A percentile compares a stretch with the other conserved stretches of the same genome.
Conservation (phyloP, 139 green algal genomes). For the Closterium sp. region DNA sequence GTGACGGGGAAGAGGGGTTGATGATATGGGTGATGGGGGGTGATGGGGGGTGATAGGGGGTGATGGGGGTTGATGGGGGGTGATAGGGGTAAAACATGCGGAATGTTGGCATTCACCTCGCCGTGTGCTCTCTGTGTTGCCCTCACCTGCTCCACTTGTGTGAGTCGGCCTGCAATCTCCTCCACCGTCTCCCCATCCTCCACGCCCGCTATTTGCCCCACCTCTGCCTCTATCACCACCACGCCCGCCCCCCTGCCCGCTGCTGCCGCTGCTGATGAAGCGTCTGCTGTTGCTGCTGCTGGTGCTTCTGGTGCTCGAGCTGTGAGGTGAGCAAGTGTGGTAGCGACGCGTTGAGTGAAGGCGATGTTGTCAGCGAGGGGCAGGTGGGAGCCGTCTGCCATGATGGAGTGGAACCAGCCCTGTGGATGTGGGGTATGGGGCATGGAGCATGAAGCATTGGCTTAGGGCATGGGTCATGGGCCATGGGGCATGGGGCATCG, state of each 20-base stretch:
- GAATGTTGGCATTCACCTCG: too few species aligned
- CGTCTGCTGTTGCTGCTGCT: too few species aligned
- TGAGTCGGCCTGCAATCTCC: constrained; percentile 47
- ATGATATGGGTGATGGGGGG: too few species aligned
- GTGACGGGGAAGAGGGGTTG: not conserved
- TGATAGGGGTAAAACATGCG: too few species aligned
- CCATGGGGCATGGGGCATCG: too few species aligned
- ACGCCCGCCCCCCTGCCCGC: not conserved
- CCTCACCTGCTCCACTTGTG: constrained; percentile 42
- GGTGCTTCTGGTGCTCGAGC: not conserved
- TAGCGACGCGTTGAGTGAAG: constrained; percentile 25
- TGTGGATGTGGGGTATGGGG: not conserved
- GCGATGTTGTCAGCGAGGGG: constrained; percentile 49
- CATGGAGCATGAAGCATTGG: not conserved
- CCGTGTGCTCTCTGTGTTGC: too few species aligned
- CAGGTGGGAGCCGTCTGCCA: constrained; percentile 51
- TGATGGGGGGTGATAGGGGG: not conserved
- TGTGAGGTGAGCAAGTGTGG: not conserved
- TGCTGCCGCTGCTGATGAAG: not conserved
- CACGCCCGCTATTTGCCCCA: constrained; percentile 51
- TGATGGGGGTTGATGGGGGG: not conserved
- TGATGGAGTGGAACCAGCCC: constrained; percentile 45
- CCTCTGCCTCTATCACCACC: constrained; percentile 53
- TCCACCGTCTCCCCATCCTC: constrained; percentile 56
- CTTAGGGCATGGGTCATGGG: too few species aligned